These are phyloP conservation scores for Zymoseptoria passerinii DNA, from an alignment of 2,329 filamentous ascomycete genomes.

Conservation along the genomic window DNA sequence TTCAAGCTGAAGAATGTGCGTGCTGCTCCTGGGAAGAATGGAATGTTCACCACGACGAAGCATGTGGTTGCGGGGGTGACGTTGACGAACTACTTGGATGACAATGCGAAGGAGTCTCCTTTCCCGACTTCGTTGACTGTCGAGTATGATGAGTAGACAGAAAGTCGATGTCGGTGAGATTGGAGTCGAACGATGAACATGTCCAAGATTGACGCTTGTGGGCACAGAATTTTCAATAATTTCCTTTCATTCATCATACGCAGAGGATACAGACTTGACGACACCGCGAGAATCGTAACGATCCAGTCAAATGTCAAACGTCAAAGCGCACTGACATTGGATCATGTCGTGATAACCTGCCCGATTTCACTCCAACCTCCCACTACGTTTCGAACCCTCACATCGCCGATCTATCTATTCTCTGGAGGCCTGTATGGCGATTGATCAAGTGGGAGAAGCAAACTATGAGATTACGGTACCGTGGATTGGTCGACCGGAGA, in stretches of 20 bases:
- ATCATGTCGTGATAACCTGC: background rate
- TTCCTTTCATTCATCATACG: too few species aligned
- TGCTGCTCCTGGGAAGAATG: constrained; percentile 31
- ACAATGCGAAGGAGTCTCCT: constrained; percentile 39
- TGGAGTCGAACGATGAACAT: background rate
- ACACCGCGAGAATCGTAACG: too few species aligned
- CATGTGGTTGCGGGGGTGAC: constrained; percentile 41
- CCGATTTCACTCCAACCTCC: background rate
- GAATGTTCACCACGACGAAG: constrained; percentile 37
- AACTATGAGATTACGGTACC: background rate
- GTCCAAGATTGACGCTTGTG: background rate
- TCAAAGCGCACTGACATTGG: background rate
- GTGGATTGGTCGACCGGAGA: background rate
- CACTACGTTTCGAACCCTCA: background rate
- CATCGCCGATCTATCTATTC: background rate
- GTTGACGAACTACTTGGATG: constrained; percentile 43
- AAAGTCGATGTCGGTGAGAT: background rate
- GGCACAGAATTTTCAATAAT: background rate
- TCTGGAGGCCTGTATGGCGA: background rate
- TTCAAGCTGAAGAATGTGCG: constrained; percentile 39
- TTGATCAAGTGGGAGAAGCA: background rate
- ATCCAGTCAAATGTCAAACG: too few species aligned
- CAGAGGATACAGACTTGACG: too few species aligned
- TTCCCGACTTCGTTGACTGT: constrained; percentile 38
- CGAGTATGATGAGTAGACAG: constrained; percentile 32